Percentiles rank a stretch among this genome's conserved stretches.
phyloP scores from a whole-genome alignment of 148 eudicot genomes.

The Spergularia bocconei region DNA sequence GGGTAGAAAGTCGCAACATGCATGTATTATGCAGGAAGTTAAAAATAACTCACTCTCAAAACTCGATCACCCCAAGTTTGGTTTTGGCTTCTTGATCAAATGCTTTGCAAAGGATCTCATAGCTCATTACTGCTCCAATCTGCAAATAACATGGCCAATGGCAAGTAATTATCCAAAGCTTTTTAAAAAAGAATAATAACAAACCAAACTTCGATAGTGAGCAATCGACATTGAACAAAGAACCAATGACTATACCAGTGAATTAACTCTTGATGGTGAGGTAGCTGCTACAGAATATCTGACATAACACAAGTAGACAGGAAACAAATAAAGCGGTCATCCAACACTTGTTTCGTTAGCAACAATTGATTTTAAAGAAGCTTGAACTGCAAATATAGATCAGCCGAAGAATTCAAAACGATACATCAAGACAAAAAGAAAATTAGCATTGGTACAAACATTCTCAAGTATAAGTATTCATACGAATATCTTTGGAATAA shows the following conservation, averaged over 20 bases:
- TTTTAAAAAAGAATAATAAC: neutral
- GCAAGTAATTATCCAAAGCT: constrained; percentile 9
- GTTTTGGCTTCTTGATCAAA: constrained; percentile 63
- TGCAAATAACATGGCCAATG: constrained; percentile 31
- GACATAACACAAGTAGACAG: constrained; percentile 22
- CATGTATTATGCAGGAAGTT: neutral
- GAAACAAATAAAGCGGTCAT: neutral
- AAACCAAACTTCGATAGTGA: neutral
- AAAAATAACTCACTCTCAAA: neutral
- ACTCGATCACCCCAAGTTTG: constrained; percentile 34
- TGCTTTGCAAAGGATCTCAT: constrained; percentile 84
- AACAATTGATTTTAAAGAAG: neutral
- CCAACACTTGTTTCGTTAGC: neutral
- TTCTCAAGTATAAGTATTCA: neutral
- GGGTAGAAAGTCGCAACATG: constrained; percentile 11
- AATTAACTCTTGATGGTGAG: constrained; percentile 87
- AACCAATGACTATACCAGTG: constrained; percentile 37
- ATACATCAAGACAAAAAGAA: too few species aligned
- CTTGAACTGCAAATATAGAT: neutral
- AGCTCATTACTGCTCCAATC: constrained; percentile 55
- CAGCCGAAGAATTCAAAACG: neutral
- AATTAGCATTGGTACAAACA: too few species aligned
- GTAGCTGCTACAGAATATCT: constrained; percentile 67
- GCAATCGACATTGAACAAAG: neutral
- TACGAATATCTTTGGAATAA: neutral